Conservation (phyloP, 2,329 filamentous ascomycete species). For the Alternaria alternata region DNA sequence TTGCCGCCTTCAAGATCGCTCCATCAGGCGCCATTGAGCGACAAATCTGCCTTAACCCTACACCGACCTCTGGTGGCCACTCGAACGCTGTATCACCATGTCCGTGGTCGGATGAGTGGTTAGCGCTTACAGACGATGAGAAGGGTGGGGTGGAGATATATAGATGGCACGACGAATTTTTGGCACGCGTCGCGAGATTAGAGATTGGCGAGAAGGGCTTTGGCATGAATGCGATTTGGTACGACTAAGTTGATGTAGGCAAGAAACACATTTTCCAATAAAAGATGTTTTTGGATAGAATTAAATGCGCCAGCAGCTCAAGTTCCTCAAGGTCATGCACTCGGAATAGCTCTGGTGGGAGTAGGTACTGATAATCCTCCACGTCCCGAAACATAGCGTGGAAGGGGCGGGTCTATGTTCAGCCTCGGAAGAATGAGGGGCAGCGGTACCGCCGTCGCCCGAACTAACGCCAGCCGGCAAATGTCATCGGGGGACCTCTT, state of each 20-base stretch:
- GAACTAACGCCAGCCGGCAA: constrained; percentile 35
- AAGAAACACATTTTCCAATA: not conserved
- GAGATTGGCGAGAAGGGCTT: constrained; percentile 88
- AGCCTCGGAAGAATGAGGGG: constrained; percentile 39
- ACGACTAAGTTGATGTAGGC: constrained; percentile 64
- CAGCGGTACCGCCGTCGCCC: constrained; percentile 15
- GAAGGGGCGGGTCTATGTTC: constrained; percentile 24
- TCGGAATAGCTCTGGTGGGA: not conserved
- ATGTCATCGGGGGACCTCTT: constrained; percentile 42
- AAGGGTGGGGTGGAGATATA: constrained; percentile 89
- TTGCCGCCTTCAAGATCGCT: constrained; percentile 78
- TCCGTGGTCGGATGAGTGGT: constrained; percentile 85
- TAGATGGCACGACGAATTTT: constrained; percentile 81
- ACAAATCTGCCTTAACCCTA: constrained; percentile 83
- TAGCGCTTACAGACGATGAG: constrained; percentile 90
- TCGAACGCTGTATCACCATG: constrained; percentile 87
- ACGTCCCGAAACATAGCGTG: constrained; percentile 8
- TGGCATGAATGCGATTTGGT: constrained; percentile 97
- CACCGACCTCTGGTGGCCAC: constrained; percentile 85
- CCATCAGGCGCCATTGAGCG: constrained; percentile 74
- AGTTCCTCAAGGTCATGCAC: not conserved
- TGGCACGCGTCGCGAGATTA: constrained; percentile 78
- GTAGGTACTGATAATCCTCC: not conserved
- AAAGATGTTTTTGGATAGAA: not conserved
- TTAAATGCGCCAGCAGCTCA: not conserved